Evolutionary conservation across 345 rosid genomes (phyloP).

Genomic region (Noccaea caerulescens): DNA sequence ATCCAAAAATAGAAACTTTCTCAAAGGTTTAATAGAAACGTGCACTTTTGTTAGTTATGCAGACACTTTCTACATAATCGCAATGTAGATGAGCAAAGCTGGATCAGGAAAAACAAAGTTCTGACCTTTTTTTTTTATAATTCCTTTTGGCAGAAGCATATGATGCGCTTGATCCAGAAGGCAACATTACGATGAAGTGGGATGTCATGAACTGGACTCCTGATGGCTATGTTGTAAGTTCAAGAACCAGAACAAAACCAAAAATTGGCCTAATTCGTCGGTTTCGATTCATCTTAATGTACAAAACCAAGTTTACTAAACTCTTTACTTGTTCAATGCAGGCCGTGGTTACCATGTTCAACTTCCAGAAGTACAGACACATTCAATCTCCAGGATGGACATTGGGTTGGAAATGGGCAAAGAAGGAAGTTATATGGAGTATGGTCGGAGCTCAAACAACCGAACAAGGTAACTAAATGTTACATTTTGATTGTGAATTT

Average conservation of each 20-base stretch:
- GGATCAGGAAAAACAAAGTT: conserved; percentile 18
- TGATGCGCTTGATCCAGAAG: conserved; percentile 88
- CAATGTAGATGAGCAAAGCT: background rate
- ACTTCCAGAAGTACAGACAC: conserved; percentile 90
- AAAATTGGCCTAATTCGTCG: background rate
- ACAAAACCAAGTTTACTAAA: background rate
- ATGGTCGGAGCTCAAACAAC: conserved; percentile 81
- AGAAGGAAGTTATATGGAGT: conserved; percentile 89
- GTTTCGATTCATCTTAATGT: background rate
- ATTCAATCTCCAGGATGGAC: conserved; percentile 90
- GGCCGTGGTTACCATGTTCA: conserved; percentile 84
- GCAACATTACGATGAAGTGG: conserved; percentile 97
- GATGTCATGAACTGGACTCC: conserved; percentile 89
- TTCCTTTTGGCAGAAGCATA: conserved; percentile 67
- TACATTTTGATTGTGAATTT: background rate
- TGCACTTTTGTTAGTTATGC: conserved; percentile 6
- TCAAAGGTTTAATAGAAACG: background rate
- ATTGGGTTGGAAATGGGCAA: conserved; percentile 90
- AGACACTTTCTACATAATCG: background rate
- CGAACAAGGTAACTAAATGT: conserved; percentile 59
- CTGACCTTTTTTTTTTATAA: conserved; percentile 6
- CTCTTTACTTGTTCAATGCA: conserved; percentile 38
- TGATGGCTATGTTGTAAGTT: conserved; percentile 95
- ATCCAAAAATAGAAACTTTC: conserved; percentile 30
- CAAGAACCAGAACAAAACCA: background rate